Evolutionary conservation across 768 basidiomycete species (phyloP), one percentile per base, ranked within the genome.

Genomic region (Rhodotorula kratochvilovae): DNA sequence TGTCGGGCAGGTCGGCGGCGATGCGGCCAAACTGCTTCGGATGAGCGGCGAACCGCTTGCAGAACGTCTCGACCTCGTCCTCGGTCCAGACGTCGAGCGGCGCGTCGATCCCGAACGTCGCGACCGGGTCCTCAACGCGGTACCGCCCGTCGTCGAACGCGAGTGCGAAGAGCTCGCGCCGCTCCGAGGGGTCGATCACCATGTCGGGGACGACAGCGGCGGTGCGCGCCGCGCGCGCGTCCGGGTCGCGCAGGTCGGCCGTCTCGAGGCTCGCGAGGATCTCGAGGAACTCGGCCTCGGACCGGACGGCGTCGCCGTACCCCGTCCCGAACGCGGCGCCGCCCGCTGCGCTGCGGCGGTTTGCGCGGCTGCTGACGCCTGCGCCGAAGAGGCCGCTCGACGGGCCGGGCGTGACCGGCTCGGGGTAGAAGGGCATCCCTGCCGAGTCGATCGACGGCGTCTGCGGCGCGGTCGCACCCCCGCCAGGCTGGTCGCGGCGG

Each of bases 21-120:
- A 98, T 93, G 77, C 88, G 84, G n/a, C 92, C 94, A 77, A 98
- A 98, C 79, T 97, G 94, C 79, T 98, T 98, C 11, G 94, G 93
- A 77, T 87, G 85, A 16, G 86, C 85, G 13, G 90, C 89, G 78
- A 89, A 98, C 78, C 89, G 87, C 79, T 89, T 87, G 66, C 89
- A 80, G 79, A 92, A 94, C 16, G 85, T 85, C 67, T 84, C 82
- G 77, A 89, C 88, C 81, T 98, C 94, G 59, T 88, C 86, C 27
- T 89, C 85, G 0, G 91, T 91, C 94, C 94, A 98, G 75, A 90
- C 88, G 11, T 87, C 85, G 59, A 78, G 60, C 54, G 67, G 64
- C 33, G 53, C 45, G 36, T 58, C n/a, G 35, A 78, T 77, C 35
- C 87, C 85, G 78, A 90, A 96, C 78, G 91, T 91, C 66, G 87